Evolutionary conservation across 768 basidiomycete genomes (phyloP), one percentile per base, ranked within the genome.

Genomic region (Lactarius trivialis): DNA sequence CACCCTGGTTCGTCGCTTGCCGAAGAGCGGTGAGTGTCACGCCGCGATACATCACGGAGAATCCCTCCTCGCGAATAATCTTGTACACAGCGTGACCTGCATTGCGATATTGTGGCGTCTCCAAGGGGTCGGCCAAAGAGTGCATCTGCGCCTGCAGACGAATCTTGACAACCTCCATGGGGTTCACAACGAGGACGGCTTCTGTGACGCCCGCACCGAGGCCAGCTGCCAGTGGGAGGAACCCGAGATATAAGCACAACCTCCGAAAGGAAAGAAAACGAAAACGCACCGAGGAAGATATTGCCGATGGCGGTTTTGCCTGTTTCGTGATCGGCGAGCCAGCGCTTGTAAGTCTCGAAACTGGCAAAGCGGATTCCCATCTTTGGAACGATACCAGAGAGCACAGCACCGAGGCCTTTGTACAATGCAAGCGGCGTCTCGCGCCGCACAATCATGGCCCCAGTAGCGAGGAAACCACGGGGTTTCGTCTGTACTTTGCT

Each of bases 111-210:
- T 89, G 83, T 4, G 97, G 97, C 17, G 84, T 79, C 71, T 99
- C 97, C 57, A 96, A 76, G 37, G 97, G 97, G 74, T 99, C 97
- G 7, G 94, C 92, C 53, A 99, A 80, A 24, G 96, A 98, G 74
- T 98, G 97, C 71, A 91, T 89, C 71, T 99, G 97, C 3, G 97
- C 96, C 75, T 99, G 97, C 69, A 99, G 77, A 30, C 97, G 85
- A 71, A 99, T 98, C 80, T 98, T 98, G 72, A 99, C 91, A 21
- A 98, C 97, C 72, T 99, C 97, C 97, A 99, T 98, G 0, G 97
- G 97, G 50, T 91, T 96, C 12, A 99, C 97, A 50, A 99, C 93
- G 17, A 85, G 79, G 19, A 99, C 84, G 2, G 95, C 97, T 75
- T 98, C 97, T 0, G 93, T 91, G n/a, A 88, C 88, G 28, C 97